Conservation (phyloP, 2,329 filamentous ascomycete genomes). For the Alternaria gansuensis region DNA sequence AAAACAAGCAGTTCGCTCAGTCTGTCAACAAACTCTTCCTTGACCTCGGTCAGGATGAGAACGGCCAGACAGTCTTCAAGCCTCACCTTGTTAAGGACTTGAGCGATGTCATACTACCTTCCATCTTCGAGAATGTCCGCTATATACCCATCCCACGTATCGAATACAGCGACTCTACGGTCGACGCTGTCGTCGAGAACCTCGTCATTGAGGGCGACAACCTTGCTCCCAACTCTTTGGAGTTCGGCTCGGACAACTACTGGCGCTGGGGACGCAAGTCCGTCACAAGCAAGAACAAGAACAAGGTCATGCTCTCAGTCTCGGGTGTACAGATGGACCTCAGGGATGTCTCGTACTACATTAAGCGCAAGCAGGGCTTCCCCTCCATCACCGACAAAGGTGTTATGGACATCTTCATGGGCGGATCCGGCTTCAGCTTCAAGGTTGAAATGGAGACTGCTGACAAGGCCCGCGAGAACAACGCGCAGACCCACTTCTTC, state of each 20-base stretch:
- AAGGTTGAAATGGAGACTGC: slow-evolving; percentile 87
- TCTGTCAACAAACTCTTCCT: slow-evolving; percentile 85
- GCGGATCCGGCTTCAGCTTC: slow-evolving; percentile 88
- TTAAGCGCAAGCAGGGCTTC: slow-evolving; percentile 95
- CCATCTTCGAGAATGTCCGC: slow-evolving; percentile 80
- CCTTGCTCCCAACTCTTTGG: slow-evolving; percentile 89
- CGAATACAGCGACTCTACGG: slow-evolving; percentile 83
- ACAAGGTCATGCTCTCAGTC: slow-evolving; percentile 84
- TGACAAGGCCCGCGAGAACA: slow-evolving; percentile 61
- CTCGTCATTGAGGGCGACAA: slow-evolving; percentile 96
- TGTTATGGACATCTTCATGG: slow-evolving; percentile 86
- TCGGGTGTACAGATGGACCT: slow-evolving; percentile 94
- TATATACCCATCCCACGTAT: slow-evolving; percentile 95
- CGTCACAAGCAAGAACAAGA: slow-evolving; percentile 79
- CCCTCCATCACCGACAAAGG: slow-evolving; percentile 86
- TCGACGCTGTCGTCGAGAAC: slow-evolving; percentile 93
- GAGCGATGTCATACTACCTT: slow-evolving; percentile 84
- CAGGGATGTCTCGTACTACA: slow-evolving; percentile 80
- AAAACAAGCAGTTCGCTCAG: slow-evolving; percentile 81
- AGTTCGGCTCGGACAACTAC: slow-evolving; percentile 91
- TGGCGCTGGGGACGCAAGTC: slow-evolving; percentile 94
- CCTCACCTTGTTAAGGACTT: slow-evolving; percentile 90
- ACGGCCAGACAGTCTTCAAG: slow-evolving; percentile 90
- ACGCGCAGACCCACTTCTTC: slow-evolving; percentile 83
- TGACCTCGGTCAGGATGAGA: slow-evolving; percentile 86